Evolutionary conservation across 2,329 filamentous ascomycete genomes (phyloP), one percentile per base, ranked within the genome.

Genomic region (Diaporthe vexans): DNA sequence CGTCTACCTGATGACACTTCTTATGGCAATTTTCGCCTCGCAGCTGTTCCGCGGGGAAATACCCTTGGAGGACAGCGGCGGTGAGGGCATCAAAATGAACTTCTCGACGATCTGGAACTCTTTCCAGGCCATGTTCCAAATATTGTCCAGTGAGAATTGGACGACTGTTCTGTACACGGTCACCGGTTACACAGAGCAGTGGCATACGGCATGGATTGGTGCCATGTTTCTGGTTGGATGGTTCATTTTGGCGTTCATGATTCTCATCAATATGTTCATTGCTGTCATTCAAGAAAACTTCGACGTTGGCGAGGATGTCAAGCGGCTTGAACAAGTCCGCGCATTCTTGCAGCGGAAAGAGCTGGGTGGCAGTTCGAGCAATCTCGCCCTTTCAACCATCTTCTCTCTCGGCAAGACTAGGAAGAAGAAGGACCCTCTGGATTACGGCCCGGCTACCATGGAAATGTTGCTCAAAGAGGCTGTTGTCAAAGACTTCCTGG

Each of bases 221-320:
- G 95, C 96, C 11, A 88, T 94, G 1, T 98, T 99, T 79, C 89
- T 98, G 78, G 94, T 98, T 76, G 89, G 95, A 78, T 99, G 97
- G 97, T 98, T 98, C 83, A 97, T 98, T 73, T 89, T 99, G 57
- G 90, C 95, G 8, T 98, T 97, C 83, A 96, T 98, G 81, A 97
- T 99, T 84, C 90, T 98, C 76, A 86, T 99, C 86, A 99, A 98
- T 81, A 99, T 99, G 97, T 99, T 99, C 87, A 98, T 99, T 94
- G 97, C 97, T 88, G 97, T 99, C 85, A 99, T 99, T 77, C 97
- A 99, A 83, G 97, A 99, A 81, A 99, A 98, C 80, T 99, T 99
- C 81, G 97, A 99, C 84, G 95, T 99, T 35, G 97, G 95, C 4
- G 97, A 99, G 82, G 97, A 99, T 81, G 95, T 98, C 82, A 99